Evolutionary conservation across 257 asterid genomes (phyloP), one percentile per base, ranked within the genome.

Genomic region (Pogostemon cablin): DNA sequence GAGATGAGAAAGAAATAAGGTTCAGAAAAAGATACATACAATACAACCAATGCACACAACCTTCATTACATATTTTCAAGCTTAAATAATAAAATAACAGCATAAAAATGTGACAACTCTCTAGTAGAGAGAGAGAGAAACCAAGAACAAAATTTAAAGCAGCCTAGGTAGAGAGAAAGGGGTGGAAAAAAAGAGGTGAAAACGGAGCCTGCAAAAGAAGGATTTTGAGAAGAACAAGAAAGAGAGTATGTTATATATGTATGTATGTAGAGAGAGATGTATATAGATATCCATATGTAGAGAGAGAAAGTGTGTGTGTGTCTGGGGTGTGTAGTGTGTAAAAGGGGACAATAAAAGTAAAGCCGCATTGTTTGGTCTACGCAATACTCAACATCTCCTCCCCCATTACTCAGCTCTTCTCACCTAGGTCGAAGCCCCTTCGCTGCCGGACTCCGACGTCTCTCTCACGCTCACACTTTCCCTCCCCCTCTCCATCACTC

Each of bases 281-380:
- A 38, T 10, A 57, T 3, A 41, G 0, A 59, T 11, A 6, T n/a
- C n/a, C n/a, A 61, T 40, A 50, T 4, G 15, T 63, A 70, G 76
- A 77, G 73, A 50, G 81, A 38, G 77, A 78, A 43, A 77, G 67
- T 63, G 75, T 15, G 83, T 56, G 67, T 67, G 85, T 80, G 87
- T 82, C 83, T 81, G 90, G 85, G 56, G n/a, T n/a, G n/a, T n/a
- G 90, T 86, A 85, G 89, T 78, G 92, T 76, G 75, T 69, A 68
- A 79, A 62, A 86, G 88, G 96, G 88, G 88, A 92, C 92, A 89
- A 77, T 86, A 59, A 82, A 85, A 79, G 86, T 39, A 17, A 75
- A 75, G 71, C 49, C 72, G 86, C 91, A 84, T 88, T 93, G 84
- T 88, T 87, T 92, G 96, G 98, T 89, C 96, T 86, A 82, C 85